Evolutionary conservation across 202 grass and related monocot species (phyloP), one percentile per base, ranked within the genome.

Genomic region (Brachypodium distachyon): DNA sequence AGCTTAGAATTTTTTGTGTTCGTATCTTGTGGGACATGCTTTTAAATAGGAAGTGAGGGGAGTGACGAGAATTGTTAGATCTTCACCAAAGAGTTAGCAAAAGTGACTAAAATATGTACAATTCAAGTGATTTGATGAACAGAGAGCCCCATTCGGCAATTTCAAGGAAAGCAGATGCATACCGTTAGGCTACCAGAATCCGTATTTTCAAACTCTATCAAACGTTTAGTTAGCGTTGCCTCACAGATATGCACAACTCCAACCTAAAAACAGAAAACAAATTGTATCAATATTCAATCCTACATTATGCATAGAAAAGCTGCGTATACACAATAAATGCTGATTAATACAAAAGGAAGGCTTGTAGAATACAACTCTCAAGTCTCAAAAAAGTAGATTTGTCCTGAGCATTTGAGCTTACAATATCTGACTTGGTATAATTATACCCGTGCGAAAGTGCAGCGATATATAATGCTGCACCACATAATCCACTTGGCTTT

Each of bases 121-220:
- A 36, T 36, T 3, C 6, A 36, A 36, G 33, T 36, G 4, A 36
- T 36, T 65, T 65, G 12, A 65, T 66, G 33, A 42, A 67, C 10
- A 67, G 13, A 5, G 12, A 27, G 13, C 13, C 63, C 16, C 40
- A 46, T 39, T 74, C 61, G 7, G 52, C 1, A 46, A 69, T 68
- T 73, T 51, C 27, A 66, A 52, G 52, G 16, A 58, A 52, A 60
- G 46, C n/a, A 56, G 14, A 81, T 53, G n/a, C 79, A 80, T 86
- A 97, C 93, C 28, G 91, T 94, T 77, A 94, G 88, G 59, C 83
- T 85, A 73, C 91, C 88, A 80, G 91, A 92, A 63, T 94, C 87
- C 16, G 91, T 97, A 83, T 86, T 94, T 80, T 97, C 94, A 74
- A 97, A 97, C 79, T 97, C 94, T 67, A 94, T 86, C 44, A 97